Evolutionary conservation across 345 rosid species (phyloP), one percentile per base, ranked within the genome.

Genomic region (Iberis pinnata): DNA sequence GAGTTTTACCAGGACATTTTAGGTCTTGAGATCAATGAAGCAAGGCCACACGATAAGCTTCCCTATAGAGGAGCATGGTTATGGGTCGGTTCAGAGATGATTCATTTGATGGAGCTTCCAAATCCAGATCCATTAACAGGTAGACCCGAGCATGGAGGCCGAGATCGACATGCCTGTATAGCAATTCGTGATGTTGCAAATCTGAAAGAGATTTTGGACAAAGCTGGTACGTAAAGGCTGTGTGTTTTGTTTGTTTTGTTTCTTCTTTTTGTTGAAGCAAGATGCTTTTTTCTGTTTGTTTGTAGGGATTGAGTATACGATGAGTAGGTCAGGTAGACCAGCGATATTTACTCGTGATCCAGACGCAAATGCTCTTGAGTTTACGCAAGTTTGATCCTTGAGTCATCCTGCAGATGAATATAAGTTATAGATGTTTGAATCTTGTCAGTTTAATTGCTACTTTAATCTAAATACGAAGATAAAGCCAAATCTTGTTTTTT

Each of bases 71-170:
- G 96, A 29, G 95, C 86, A 38, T 90, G 98, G 93, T 68, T 90
- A 73, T 90, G 98, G 98, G 79, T 90, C 45, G 98, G 98, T 43
- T 71, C 96, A 33, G 96, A 88, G 78, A 90, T 87, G 96, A 90
- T 90, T 65, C 98, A 90, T 69, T 64, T 90, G n/a, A 90, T 90
- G 98, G 98, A 90, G 74, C 98, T 87, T 49, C 89, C 96, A 9
- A 87, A 87, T 74, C 96, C 98, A 1, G 96, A 90, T 70, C 98
- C 98, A 0, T 78, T 87, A 67, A 74, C 76, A 0, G 98, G 98
- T 73, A 76, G 98, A 53, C 88, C 98, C 0, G 77, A 77, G 49
- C 98, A 90, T 7, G 98, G 98, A 9, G 96, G 98, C 37, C 76
- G 96, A 9, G 98, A 90, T 53, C 84, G 96, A 24, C 98, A 90